These are phyloP conservation scores for Rusavskia elegans DNA, from an alignment of 495 filamentous ascomycete species.

Conservation along the genomic window DNA sequence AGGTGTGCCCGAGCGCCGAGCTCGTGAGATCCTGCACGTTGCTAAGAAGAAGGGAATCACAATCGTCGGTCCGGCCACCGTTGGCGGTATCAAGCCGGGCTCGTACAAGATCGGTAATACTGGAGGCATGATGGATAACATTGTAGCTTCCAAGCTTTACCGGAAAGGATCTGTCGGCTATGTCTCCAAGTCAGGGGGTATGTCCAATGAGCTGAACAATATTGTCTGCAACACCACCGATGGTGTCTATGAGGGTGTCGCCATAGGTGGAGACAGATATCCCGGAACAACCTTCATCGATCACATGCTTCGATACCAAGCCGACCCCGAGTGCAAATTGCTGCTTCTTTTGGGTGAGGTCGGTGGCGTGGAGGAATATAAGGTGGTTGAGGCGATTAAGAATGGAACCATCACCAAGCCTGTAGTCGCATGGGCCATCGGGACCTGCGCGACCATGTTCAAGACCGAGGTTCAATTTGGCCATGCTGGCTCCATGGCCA, in stretches of 20 bases:
- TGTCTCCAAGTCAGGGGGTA: constrained; percentile 98
- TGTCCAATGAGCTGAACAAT: constrained; percentile 99
- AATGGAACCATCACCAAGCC: constrained; percentile 89
- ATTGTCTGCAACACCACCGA: constrained; percentile 90
- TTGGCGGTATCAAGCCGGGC: constrained; percentile 98
- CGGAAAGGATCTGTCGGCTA: constrained; percentile 96
- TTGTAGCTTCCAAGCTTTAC: constrained; percentile 99
- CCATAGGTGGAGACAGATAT: constrained; percentile 97
- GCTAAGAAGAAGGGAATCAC: constrained; percentile 97
- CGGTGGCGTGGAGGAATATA: constrained; percentile 98
- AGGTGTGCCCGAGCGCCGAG: constrained; percentile 95
- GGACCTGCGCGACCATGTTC: constrained; percentile 98
- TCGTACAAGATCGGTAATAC: constrained; percentile 99
- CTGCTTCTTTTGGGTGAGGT: constrained; percentile 92
- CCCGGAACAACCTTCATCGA: constrained; percentile 99
- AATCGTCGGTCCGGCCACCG: constrained; percentile 95
- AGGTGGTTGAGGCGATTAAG: constrained; percentile 96
- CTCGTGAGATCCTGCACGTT: constrained; percentile 89
- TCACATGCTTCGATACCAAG: constrained; percentile 87
- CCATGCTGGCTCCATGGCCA: constrained; percentile 95
- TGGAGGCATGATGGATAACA: constrained; percentile 99
- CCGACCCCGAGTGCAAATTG: constrained; percentile 93
- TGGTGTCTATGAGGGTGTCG: constrained; percentile 97
- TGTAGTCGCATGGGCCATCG: constrained; percentile 97
- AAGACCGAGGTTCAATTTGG: constrained; percentile 99